Base-by-base conservation (phyloP, 257 asterid species). In the Solanum chiquidenum region DNA sequence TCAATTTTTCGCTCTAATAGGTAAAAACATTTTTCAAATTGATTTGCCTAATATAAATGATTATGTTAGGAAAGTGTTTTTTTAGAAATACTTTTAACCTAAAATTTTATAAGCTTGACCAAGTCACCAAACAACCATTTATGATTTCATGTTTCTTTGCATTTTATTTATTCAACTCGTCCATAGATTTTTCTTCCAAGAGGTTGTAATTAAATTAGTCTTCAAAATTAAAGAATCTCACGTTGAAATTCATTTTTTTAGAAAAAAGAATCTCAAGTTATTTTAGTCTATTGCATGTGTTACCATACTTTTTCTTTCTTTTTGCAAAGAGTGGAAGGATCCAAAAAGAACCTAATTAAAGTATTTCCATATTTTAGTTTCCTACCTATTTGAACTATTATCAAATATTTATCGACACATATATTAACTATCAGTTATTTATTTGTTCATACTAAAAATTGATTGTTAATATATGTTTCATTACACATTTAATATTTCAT, bases 401-500 rank as follows among this genome's bases (percentile, higher is more conserved):
- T 1, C 11, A 58, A 58, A 58, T 20, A 20, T 58, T 20, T 58
- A 58, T 58, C 12, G 1, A 20, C 0, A 58, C 25, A 7, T 21
- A 20, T 20, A 58, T 58, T 58, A 7, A 20, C 3, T 58, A 62
- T n/a, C 1, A 62, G 0, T n/a, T 62, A 2, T n/a, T 62, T 2
- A 62, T 5, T n/a, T 62, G 12, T 62, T 11, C 5, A 1, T 0
- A 9, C 4, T 9, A 10, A 23, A 4, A 62, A 62, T 2, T 58
- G 1, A 62, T n/a, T 9, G 7, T 62, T 62, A 2, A 23, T 62
- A 5, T 10, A 2, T 5, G 31, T 62, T 10, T 62, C 7, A 4
- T 4, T 5, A 23, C 14, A 23, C 0, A 9, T 0, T 9, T 4
- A 1, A 58, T 23, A 62, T n/a, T n/a, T 62, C 0, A 62, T 2